Evolutionary conservation across 768 basidiomycete species (phyloP), one percentile per base, ranked within the genome.

Genomic region (Suillus subalutaceus): DNA sequence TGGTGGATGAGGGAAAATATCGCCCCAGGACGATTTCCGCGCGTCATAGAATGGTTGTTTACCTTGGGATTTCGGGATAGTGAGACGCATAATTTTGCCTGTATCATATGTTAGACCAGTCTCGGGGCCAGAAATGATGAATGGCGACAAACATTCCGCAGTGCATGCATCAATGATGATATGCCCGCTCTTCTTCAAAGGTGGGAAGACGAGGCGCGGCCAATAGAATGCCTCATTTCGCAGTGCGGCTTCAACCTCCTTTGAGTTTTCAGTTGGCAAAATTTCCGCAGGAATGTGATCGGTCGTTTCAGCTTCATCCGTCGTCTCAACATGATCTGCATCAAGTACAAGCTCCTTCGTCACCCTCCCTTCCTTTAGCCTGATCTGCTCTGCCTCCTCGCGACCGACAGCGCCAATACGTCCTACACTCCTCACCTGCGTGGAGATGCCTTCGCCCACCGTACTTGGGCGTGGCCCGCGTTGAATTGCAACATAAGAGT

Each of bases 11-110:
- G 97, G 97, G 78, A 99, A 98, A 30, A 94, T 82, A 75, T 99
- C 97, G 23, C 97, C 97, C 96, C 97, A 99, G 12, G 78, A 79
- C 0, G 93, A 89, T 79, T 99, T 98, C 43, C 96, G 89, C 3
- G 96, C 96, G 75, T 99, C 97, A 74, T 98, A 95, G 74, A 88
- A 99, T 0, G 87, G 85, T 72, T 98, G 96, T 76, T 94, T 96
- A n/a, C 96, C 96, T 79, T 96, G 96, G 2, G 94, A 96, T 70
- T 88, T 95, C 0, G 97, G 93, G 46, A 97, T 89, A 6, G 92
- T 97, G 77, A 96, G 80, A 6, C 97, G 89, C 85, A 96, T 91
- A 57, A 99, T 91, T 78, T 93, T 90, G 40, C 92, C 97, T 97
- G 63, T 62, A 46, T 30, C 46, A 38, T 43, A 60, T 53, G n/a